These are phyloP conservation scores for Agaricales sp. DNA, from an alignment of 1,284 basidiomycete species.

Conservation along the genomic window DNA sequence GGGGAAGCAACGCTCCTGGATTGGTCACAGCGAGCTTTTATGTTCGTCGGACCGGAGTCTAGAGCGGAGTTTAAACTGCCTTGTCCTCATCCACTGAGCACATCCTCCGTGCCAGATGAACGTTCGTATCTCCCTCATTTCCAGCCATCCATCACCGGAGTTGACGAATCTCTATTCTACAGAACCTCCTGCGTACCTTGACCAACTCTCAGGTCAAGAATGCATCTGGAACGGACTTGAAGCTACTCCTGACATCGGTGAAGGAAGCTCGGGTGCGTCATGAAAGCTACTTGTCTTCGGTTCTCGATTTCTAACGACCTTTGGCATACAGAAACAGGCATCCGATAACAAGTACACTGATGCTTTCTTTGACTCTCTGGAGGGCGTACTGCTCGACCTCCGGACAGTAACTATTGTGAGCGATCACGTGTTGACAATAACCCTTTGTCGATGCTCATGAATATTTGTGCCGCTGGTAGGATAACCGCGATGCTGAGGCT, in stretches of 20 bases:
- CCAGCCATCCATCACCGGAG: slow-evolving; percentile 13
- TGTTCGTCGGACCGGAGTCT: neutral
- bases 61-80: neutral
- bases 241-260: slow-evolving; percentile 59
- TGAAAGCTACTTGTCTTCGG: slow-evolving; percentile 5
- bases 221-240: slow-evolving; percentile 51
- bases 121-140: slow-evolving; percentile 20
- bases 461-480: slow-evolving; percentile 32
- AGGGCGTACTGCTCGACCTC: slow-evolving; percentile 78
- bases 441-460: slow-evolving; percentile 6
- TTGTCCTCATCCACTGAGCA: neutral
- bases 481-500: slow-evolving; percentile 80
- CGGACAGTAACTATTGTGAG: slow-evolving; percentile 67
- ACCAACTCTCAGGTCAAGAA: slow-evolving; percentile 54
- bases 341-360: slow-evolving; percentile 72
- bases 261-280: slow-evolving; percentile 65
- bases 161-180: slow-evolving; percentile 3
- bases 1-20: neutral
- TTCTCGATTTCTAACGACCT: slow-evolving; percentile 11
- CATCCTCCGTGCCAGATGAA: slow-evolving; percentile 24
- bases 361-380: slow-evolving; percentile 85
- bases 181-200: slow-evolving; percentile 74
- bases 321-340: slow-evolving; percentile 34
- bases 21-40: neutral
- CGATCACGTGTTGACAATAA: slow-evolving; percentile 15